These are phyloP conservation scores for Pythium scleroteichum DNA, from an alignment of 352 stramenopile genomes.

Conservation along the genomic window DNA sequence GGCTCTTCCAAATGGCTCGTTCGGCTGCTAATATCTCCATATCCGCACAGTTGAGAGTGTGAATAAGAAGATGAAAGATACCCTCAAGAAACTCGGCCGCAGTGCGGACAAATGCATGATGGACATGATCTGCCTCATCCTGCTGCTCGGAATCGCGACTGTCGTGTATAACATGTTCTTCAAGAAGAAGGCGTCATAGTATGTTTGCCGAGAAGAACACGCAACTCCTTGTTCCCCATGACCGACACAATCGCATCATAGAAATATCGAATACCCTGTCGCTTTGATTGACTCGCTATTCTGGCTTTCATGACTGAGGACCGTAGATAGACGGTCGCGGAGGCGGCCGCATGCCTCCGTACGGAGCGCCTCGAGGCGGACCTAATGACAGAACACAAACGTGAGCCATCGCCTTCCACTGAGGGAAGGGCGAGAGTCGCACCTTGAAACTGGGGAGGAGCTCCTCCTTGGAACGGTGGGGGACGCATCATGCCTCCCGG, in stretches of 20 bases:
- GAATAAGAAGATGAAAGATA: slow-evolving; percentile 88
- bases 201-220: too few relatives aligned
- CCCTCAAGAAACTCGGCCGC: slow-evolving; percentile 65
- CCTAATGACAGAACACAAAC: slow-evolving; percentile 25
- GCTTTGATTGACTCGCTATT: slow-evolving; percentile 1
- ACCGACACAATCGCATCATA: background rate
- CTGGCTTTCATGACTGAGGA: slow-evolving; percentile 41
- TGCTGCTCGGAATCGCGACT: slow-evolving; percentile 80
- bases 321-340: slow-evolving; percentile 71
- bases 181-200: slow-evolving; percentile 49
- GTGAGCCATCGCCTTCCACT: background rate
- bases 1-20: background rate
- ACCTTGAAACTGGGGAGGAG: slow-evolving; percentile 19
- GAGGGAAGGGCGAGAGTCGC: background rate
- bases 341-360: slow-evolving; percentile 47
- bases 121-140: slow-evolving; percentile 88
- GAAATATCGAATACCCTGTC: background rate
- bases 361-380: slow-evolving; percentile 46
- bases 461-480: slow-evolving; percentile 56
- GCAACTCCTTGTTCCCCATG: background rate
- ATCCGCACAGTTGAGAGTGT: slow-evolving; percentile 68
- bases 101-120: slow-evolving; percentile 88
- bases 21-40: background rate
- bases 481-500: slow-evolving; percentile 70
- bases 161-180: slow-evolving; percentile 91